Evolutionary conservation across 2,329 filamentous ascomycete genomes (phyloP), one percentile per base, ranked within the genome.

Genomic region (Ramularia endophylla): DNA sequence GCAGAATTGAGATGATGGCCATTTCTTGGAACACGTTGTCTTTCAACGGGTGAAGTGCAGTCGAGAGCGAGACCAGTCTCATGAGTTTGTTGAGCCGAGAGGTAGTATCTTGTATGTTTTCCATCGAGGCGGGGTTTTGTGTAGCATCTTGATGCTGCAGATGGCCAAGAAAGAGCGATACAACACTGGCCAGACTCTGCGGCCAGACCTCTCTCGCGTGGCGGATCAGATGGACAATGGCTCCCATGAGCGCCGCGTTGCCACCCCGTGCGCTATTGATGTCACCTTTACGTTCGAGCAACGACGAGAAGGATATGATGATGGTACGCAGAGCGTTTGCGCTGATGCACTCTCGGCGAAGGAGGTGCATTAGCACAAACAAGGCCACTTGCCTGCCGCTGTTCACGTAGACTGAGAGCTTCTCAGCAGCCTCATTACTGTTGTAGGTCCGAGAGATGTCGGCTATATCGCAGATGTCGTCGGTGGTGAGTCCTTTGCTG

Each of bases 1-100:
- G 64, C 9, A 82, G 61, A 4, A 82, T 60, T 28, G 70, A 64
- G 41, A 81, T 75, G 42, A 81, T 73, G 4, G 77, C 76, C 41
- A 66, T 67, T 51, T 81, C 71, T 52, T 80, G 77, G 29, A 70
- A 54, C 4, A 57, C 53, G 17, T 65, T 62, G 11, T 68, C 68
- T 27, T 68, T 62, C 42, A 75, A 73, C 1, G 77, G 75, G n/a
- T 66, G 55, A 3, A 64, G 46, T n/a, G 59, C 62, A 5, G 70
- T 63, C 2, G 75, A 70, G 7, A 51, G 27, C 1, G 56, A 54
- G 19, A 60, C 44, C 19, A 59, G 47, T 25, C 40, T 43, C 55
- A 62, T 55, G 8, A 57, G 42, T 43, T 49, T 56, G 47, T 62
- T 62, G 31, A 57, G 40, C 25, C 44, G 27, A 27, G 38, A 43